Conservation (phyloP, 2,329 filamentous ascomycete species). For the Ascochyta rabiei region DNA sequence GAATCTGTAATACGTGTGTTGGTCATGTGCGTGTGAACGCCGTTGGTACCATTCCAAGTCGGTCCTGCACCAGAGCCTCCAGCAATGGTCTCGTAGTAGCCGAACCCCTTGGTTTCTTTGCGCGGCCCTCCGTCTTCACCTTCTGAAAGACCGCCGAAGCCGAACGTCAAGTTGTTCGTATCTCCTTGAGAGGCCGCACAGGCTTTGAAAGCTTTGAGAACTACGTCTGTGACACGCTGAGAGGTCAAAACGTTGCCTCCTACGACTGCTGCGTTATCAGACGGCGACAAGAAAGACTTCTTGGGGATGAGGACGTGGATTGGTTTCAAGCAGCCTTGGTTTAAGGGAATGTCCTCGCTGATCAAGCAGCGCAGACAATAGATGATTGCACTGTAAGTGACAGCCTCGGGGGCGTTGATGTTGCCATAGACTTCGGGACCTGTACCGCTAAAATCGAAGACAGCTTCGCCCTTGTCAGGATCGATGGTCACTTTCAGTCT, state of each 20-base stretch:
- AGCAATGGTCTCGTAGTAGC: constrained; percentile 86
- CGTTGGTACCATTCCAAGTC: constrained; percentile 73
- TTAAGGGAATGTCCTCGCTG: constrained; percentile 80
- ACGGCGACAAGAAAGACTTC: constrained; percentile 75
- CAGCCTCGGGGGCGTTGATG: constrained; percentile 80
- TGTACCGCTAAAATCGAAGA: constrained; percentile 80
- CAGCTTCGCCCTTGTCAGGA: constrained; percentile 72
- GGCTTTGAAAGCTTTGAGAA: constrained; percentile 79
- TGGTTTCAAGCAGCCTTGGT: constrained; percentile 82
- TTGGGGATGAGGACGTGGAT: constrained; percentile 76
- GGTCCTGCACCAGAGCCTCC: constrained; percentile 77
- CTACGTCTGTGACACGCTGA: constrained; percentile 82
- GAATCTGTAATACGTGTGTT: constrained; percentile 84
- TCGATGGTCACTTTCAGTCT: constrained; percentile 77
- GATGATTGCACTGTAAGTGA: constrained; percentile 84
- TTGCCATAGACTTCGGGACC: constrained; percentile 81
- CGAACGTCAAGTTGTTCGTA: constrained; percentile 85
- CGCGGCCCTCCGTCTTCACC: constrained; percentile 21
- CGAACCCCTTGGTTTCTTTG: constrained; percentile 74
- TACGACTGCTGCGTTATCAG: constrained; percentile 78
- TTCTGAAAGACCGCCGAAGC: constrained; percentile 66
- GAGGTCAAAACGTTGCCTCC: constrained; percentile 80
- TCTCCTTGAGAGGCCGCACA: constrained; percentile 81
- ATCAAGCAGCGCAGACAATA: constrained; percentile 84
- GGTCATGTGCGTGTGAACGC: constrained; percentile 86